Base-by-base conservation (phyloP, 176 grass and related monocot genomes). In the Pontederia crassipes region DNA sequence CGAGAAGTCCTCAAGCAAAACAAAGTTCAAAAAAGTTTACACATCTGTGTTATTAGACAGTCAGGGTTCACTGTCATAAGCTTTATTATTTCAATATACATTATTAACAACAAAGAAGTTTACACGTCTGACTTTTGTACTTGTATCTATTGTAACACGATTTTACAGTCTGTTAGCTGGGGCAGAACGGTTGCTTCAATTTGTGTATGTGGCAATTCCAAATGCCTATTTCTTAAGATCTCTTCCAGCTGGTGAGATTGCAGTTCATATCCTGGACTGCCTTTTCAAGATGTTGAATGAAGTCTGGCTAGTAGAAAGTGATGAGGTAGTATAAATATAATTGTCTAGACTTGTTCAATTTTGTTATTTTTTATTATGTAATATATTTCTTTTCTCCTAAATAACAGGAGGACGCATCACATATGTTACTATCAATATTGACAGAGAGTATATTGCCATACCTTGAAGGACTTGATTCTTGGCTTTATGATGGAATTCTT, bases 401-500 rank as follows among this genome's bases (percentile, higher is more conserved):
- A 81, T 72, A 74, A 52, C 68, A 95, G 90, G 92, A 87, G 11
- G 81, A 80, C 11, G 70, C 81, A 35, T 88, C 87, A 59, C 80
- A 88, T 80, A 96, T 96, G 92, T 65, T 96, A 63, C 58, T 96
- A 73, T 69, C 68, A 54, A 80, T 96, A 70, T 90, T 88, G 48
- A 51, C 77, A 40, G 83, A 78, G 48, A 96, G 69, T 48, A 80
- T 96, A 61, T 74, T 96, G 54, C 92, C 92, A 77, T 96, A 96
- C 85, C 86, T 96, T 58, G 78, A 82, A 40, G 80, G 77, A 45
- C 78, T 96, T 63, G 86, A 96, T 79, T 96, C 92, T 66, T 96
- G 91, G 91, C 73, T 96, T 62, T 96, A 96, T 78, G 83, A 96
- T 67, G 87, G 92, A 52, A 90, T 90, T 82, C 86, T 96, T 84